Conservation (phyloP, 768 basidiomycete genomes). For the Terana coerulea region DNA sequence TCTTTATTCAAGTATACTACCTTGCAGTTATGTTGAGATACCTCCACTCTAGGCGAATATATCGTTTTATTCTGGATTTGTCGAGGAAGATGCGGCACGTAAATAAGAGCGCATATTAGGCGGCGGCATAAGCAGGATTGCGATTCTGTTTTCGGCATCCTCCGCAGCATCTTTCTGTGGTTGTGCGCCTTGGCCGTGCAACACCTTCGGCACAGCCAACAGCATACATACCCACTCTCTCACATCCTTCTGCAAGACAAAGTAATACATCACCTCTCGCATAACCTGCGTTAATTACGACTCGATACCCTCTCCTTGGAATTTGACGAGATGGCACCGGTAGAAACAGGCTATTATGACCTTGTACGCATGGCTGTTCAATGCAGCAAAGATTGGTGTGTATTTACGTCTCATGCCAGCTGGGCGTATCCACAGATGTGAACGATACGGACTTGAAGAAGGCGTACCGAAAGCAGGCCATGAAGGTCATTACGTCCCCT, state of each 20-base stretch:
- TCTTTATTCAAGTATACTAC: too few species aligned
- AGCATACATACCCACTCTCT: too few species aligned
- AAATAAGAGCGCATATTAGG: too few species aligned
- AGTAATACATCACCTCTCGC: neutral
- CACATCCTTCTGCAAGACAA: neutral
- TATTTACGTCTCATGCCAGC: constrained; percentile 34
- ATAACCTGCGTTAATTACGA: neutral
- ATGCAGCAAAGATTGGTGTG: constrained; percentile 1
- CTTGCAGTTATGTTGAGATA: too few species aligned
- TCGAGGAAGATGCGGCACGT: too few species aligned
- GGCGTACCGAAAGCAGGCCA: constrained; percentile 91
- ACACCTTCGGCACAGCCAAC: too few species aligned
- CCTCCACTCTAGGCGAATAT: too few species aligned
- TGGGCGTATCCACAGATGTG: constrained; percentile 68
- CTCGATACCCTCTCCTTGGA: neutral
- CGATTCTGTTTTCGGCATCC: too few species aligned
- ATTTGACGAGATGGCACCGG: constrained; percentile 60
- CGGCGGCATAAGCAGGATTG: too few species aligned
- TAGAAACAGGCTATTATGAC: constrained; percentile 89
- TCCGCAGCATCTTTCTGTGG: too few species aligned
- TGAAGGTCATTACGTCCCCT: constrained; percentile 58
- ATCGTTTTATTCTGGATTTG: too few species aligned
- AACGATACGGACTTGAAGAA: constrained; percentile 87
- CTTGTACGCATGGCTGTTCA: constrained; percentile 45
- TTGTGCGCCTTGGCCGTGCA: too few species aligned